A percentile compares a stretch with the other conserved stretches of the same genome.
Conservation (phyloP, 805 yeast species). For the Ogataea glucozyma region DNA sequence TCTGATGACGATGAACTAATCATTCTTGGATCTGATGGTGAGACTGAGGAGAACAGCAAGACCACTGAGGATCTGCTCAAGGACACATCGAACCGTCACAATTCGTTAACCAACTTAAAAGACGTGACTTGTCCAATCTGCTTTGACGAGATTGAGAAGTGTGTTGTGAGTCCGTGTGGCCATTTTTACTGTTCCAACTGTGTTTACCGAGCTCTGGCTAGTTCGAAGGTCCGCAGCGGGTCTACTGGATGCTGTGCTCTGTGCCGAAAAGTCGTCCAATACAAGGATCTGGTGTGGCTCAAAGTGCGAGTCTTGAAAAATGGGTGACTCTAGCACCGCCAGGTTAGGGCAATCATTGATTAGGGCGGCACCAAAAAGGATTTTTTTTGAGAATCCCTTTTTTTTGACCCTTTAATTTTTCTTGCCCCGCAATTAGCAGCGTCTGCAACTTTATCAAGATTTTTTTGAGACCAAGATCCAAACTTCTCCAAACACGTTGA, state of each 20-base stretch:
- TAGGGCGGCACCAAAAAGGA: not conserved
- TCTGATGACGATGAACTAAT: slow-evolving; percentile 32
- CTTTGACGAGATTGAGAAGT: slow-evolving; percentile 50
- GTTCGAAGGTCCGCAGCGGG: slow-evolving; percentile 37
- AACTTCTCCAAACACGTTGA: no score
- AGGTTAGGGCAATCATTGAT: not conserved
- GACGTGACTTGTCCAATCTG: slow-evolving; percentile 55
- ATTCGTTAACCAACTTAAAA: slow-evolving; percentile 32
- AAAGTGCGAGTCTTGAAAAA: slow-evolving; percentile 24
- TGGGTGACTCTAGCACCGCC: slow-evolving; percentile 9
- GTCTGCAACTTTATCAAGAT: no score
- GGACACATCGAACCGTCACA: slow-evolving; percentile 24
- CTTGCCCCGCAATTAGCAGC: no score
- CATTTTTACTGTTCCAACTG: slow-evolving; percentile 58
- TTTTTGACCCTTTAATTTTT: not conserved
- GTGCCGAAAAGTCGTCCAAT: slow-evolving; percentile 34
- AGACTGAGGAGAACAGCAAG: slow-evolving; percentile 32
- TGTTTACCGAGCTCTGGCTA: slow-evolving; percentile 49
- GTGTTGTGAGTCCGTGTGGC: slow-evolving; percentile 56
- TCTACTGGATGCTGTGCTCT: slow-evolving; percentile 36
- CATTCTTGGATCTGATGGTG: slow-evolving; percentile 37
- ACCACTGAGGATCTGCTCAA: slow-evolving; percentile 37
- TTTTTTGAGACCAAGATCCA: no score
- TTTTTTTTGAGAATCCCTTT: not conserved
- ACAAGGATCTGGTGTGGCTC: slow-evolving; percentile 35